Evolutionary conservation across 768 basidiomycete species (phyloP).

Genomic region (Suillus placidus): DNA sequence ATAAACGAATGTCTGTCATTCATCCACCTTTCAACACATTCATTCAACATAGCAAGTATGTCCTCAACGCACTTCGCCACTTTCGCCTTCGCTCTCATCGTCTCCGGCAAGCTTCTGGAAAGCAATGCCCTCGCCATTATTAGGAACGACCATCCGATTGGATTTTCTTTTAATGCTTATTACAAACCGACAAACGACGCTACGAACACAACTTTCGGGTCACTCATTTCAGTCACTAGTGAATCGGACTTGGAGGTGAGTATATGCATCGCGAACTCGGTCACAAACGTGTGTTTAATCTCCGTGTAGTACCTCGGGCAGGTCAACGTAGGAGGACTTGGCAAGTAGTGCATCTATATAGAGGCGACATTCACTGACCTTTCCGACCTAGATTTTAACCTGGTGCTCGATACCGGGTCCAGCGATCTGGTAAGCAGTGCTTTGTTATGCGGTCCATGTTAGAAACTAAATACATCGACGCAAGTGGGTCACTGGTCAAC

Average conservation of each 20-base stretch:
- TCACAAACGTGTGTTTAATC: not conserved
- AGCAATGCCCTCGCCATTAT: conserved; percentile 29
- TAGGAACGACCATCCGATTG: not conserved
- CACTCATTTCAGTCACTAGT: conserved; percentile 23
- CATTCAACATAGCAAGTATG: not conserved
- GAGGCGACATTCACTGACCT: not conserved
- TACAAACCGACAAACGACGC: conserved; percentile 21
- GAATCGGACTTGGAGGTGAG: conserved; percentile 31
- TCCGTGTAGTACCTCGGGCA: conserved; percentile 28
- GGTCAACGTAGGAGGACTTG: conserved; percentile 33
- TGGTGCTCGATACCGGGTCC: conserved; percentile 32
- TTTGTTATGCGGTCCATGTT: not conserved
- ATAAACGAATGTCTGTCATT: not conserved
- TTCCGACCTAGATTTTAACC: conserved; percentile 27
- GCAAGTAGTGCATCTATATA: conserved; percentile 14
- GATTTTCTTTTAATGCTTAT: conserved; percentile 15
- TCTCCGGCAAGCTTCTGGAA: conserved; percentile 34
- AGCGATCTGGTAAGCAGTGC: conserved; percentile 23
- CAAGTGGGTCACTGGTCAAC: conserved; percentile 26
- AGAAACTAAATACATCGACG: not conserved
- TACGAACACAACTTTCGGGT: conserved; percentile 21
- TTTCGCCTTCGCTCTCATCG: conserved; percentile 13
- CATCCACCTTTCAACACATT: not conserved
- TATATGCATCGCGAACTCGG: not conserved
- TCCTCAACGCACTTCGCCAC: not conserved